These are phyloP conservation scores for Podaxis sp. DNA, from an alignment of 768 basidiomycete species.

Conservation along the genomic window DNA sequence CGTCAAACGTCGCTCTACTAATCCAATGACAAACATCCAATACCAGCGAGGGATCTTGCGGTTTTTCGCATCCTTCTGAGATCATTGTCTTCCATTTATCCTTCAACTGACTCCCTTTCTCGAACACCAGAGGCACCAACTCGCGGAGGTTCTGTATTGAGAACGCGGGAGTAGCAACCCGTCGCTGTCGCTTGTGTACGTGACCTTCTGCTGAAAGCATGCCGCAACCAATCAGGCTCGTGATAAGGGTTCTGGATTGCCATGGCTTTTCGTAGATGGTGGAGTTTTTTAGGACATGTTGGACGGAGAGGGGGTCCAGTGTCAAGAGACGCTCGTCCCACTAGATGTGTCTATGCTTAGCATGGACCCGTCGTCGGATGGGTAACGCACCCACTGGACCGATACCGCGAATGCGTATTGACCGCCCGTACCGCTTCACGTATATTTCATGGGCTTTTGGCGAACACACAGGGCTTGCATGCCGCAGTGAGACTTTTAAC, in stretches of 20 bases:
- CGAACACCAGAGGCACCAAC: conserved; percentile 67
- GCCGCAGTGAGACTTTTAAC: not conserved
- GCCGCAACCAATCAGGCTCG: conserved; percentile 75
- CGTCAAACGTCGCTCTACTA: conserved; percentile 82
- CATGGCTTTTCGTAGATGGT: conserved; percentile 80
- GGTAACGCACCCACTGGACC: conserved; percentile 51
- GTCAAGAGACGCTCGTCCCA: conserved; percentile 80
- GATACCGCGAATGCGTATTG: conserved; percentile 62
- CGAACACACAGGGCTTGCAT: conserved; percentile 45
- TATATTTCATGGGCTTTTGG: conserved; percentile 49
- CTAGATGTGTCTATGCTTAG: conserved; percentile 27
- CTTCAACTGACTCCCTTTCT: conserved; percentile 58
- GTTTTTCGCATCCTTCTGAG: conserved; percentile 3
- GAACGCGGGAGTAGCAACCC: conserved; percentile 75
- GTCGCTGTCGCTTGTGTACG: conserved; percentile 75
- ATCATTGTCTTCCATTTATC: conserved; percentile 57
- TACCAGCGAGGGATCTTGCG: conserved; percentile 15
- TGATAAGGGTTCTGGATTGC: conserved; percentile 71
- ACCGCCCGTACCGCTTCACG: conserved; percentile 60
- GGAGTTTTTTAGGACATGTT: conserved; percentile 70
- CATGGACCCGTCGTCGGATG: not conserved
- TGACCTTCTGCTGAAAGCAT: conserved; percentile 78
- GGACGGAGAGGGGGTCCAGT: conserved; percentile 71
- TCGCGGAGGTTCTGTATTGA: conserved; percentile 73
- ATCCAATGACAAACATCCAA: conserved; percentile 82